Percentiles rank a stretch among this genome's conserved stretches.
phyloP scores from a whole-genome alignment of 2,329 filamentous ascomycete genomes.

The Fusarium tjaetaba region DNA sequence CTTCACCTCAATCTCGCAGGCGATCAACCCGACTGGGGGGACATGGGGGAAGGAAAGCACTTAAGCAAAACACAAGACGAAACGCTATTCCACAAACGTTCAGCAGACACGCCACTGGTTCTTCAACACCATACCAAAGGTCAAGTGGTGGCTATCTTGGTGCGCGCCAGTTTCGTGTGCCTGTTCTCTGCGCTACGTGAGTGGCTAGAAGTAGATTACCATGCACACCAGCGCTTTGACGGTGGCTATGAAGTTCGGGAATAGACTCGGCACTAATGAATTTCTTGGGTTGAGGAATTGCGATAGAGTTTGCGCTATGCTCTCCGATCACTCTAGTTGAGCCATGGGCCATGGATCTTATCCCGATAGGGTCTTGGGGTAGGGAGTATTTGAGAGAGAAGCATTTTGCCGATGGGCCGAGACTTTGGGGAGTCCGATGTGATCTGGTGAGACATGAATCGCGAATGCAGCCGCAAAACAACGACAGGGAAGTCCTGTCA shows the following conservation, averaged over 20 bases:
- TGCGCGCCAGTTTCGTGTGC: neutral
- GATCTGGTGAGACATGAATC: neutral
- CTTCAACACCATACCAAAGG: neutral
- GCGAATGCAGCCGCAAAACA: neutral
- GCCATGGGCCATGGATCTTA: neutral
- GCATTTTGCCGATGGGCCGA: neutral
- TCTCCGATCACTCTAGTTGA: neutral
- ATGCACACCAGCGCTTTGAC: neutral
- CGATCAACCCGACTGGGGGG: no score
- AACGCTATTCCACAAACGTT: neutral
- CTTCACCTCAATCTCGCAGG: neutral
- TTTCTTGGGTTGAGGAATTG: fast-evolving
- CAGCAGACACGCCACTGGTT: neutral
- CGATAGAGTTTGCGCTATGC: neutral
- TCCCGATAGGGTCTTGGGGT: fast-evolving
- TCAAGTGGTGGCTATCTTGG: neutral
- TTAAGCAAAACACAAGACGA: neutral
- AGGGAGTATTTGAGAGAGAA: neutral
- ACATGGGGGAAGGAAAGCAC: neutral
- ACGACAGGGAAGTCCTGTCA: no score
- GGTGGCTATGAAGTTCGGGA: neutral
- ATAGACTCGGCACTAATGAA: neutral
- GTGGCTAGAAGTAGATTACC: fast-evolving
- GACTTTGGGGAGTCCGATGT: neutral
- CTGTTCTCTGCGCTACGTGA: fast-evolving